Percentiles rank a stretch among this genome's conserved stretches.
Conservation (phyloP, 2,329 filamentous ascomycete species). For the Pseudogymnoascus sp. region DNA sequence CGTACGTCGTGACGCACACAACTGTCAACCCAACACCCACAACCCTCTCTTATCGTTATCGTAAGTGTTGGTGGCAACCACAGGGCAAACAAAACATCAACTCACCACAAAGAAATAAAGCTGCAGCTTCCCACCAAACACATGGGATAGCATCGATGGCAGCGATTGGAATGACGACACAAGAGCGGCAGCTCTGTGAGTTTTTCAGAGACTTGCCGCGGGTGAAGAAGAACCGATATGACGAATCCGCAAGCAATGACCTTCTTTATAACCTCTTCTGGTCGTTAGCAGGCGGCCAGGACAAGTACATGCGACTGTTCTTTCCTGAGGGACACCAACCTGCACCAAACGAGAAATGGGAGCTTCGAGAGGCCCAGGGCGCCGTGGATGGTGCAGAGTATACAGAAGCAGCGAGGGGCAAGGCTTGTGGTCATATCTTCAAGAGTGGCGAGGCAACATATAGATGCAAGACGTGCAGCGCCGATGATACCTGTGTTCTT, state of each 20-base stretch:
- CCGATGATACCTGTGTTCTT: conserved; percentile 90
- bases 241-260: conserved; percentile 58
- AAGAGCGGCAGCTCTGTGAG: conserved; percentile 77
- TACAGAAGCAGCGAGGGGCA: conserved; percentile 81
- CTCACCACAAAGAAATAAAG: not conserved
- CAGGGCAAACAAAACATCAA: not conserved
- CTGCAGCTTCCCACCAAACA: not conserved
- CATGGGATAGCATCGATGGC: conserved; percentile 9
- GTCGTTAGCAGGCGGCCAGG: conserved; percentile 69
- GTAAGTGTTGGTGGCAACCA: conserved; percentile 1
- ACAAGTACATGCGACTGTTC: conserved; percentile 67
- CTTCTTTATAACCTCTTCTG: conserved; percentile 77
- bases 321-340: conserved; percentile 67
- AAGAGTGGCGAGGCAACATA: conserved; percentile 90
- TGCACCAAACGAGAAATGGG: conserved; percentile 54
- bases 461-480: conserved; percentile 85
- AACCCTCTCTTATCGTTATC: conserved; percentile 2
- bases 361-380: conserved; percentile 78
- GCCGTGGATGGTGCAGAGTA: conserved; percentile 94
- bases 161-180: conserved; percentile 49
- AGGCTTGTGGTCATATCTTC: conserved; percentile 96
- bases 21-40: not conserved
- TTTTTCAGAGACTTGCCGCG: conserved; percentile 71
- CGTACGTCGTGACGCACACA: conserved; percentile 7
- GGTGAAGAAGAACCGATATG: conserved; percentile 68